phyloP scores from a whole-genome alignment of 768 basidiomycete genomes.

The Lactarius sp. region DNA sequence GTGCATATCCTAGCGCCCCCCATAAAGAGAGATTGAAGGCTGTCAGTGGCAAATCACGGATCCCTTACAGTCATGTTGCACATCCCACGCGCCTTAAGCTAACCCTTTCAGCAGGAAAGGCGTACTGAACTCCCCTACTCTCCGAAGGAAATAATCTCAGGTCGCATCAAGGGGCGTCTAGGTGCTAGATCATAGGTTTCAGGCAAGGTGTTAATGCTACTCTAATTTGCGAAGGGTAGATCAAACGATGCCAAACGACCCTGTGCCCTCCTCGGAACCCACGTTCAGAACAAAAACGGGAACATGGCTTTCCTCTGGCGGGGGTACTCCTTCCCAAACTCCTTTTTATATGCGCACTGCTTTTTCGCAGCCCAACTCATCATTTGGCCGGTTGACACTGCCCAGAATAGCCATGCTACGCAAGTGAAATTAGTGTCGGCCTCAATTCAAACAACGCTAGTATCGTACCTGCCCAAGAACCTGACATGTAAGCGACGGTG shows the following conservation, averaged over 20 bases:
- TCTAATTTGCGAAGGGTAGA: neutral
- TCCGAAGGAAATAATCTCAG: neutral
- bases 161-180: neutral
- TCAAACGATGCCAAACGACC: neutral
- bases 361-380: conserved; percentile 86
- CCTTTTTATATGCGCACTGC: conserved; percentile 84
- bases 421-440: neutral
- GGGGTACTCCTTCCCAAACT: conserved; percentile 87
- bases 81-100: no score
- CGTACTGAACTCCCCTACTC: neutral
- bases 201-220: neutral
- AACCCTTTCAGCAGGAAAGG: no score
- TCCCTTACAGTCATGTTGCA: no score
- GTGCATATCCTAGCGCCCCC: no score
- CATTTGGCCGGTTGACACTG: conserved; percentile 65
- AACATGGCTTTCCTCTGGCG: conserved; percentile 69
- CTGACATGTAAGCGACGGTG: conserved; percentile 68
- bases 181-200: neutral
- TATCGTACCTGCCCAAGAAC: conserved; percentile 65
- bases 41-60: no score
- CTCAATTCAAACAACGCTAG: neutral
- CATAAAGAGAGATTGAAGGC: no score
- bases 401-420: conserved; percentile 60
- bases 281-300: conserved; percentile 59
- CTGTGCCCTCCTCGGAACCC: no score